Base-by-base conservation (phyloP, 352 stramenopile genomes). In the Globisporangium takayamanum region DNA sequence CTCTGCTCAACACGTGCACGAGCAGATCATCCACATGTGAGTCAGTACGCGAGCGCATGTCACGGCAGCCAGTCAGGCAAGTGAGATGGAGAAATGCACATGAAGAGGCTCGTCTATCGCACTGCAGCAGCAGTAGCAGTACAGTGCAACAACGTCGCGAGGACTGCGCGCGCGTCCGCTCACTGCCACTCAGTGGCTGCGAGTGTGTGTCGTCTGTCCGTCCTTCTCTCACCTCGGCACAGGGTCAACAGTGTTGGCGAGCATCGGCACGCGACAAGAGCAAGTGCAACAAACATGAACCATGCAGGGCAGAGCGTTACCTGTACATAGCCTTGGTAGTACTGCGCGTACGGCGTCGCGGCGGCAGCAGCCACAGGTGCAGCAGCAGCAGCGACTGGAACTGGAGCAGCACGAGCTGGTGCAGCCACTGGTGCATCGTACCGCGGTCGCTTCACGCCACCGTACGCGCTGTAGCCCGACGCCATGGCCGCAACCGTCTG, bases 301-400 rank as follows among this genome's bases (percentile, higher is more conserved):
- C 39, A 57, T 51, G 68, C 66, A 55, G 57, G 68, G 59, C 53
- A 30, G 39, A 28, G 2, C 66, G 52, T 72, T 91, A 91, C 81
- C 80, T 89, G 81, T 22, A 22, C 22, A 49, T 88, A 89, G 73
- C 76, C 73, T 72, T 89, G 78, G 63, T 88, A 88, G 66, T 89
- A 91, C 52, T 79, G 68, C 8, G 68, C 66, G 55, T 82, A 82
- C 50, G 70, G 33, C 33, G 33, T 39, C 33, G 33, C 33, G 14
- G 33, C 33, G 33, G 33, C 33, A 5, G 64, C 57, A 1, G 67
- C 52, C 53, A 71, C 73, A 57, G 69, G 59, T 41, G 72, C 47
- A 39, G 69, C 54, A 20, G 72, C 49, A 7, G 18, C 16, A 14
- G 60, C 61, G 42, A 59, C 52, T 36, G 65, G 48, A 3, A 39